Evolutionary conservation across 2,329 filamentous ascomycete species (phyloP), one percentile per base, ranked within the genome.

Genomic region (Beauveria rudraprayagi): DNA sequence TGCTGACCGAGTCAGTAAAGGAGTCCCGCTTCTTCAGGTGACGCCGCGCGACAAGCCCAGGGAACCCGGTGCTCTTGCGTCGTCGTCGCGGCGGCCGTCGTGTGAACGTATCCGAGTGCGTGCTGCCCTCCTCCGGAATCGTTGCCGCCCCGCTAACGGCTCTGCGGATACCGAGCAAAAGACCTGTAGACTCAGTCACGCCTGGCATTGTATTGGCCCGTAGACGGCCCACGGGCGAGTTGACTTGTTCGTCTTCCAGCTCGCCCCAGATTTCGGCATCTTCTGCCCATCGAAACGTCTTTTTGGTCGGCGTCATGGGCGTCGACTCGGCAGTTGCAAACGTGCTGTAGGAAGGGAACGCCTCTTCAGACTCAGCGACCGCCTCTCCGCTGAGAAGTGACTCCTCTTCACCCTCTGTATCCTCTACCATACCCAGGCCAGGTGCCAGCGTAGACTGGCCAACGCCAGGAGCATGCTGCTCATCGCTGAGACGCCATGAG

Each of bases 401-500:
- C 47, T 82, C 81, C 56, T 88, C 85, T 40, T 87, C 83, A 54
- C 78, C 81, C 57, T 84, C 78, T 1, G 83, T 84, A 57, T 89
- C 85, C 62, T 92, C 89, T 44, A 95, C 81, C 24, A 95, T 82
- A 34, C 91, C 92, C 62, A 97, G 82, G 5, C 92, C 92, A 1
- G 92, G 92, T 1, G 91, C 85, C 22, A 97, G 80, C 1, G 86
- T 85, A 1, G 89, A 91, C 70, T 86, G 83, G 2, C 83, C 79
- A 52, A 83, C 81, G 37, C 76, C 81, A 3, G 82, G 85, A 46
- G 79, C 80, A 66, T 81, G 83, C 67, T 87, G 86, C 66, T 89
- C 88, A 68, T 93, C 90, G 71, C 90, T 91, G 61, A 99, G 82
- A 63, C 94, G 87, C 93, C 94, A 97, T 40, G 92, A 97, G 3